Evolutionary conservation across 177 flowering plant species (phyloP).

Genomic region (Tripterygium wilfordii): DNA sequence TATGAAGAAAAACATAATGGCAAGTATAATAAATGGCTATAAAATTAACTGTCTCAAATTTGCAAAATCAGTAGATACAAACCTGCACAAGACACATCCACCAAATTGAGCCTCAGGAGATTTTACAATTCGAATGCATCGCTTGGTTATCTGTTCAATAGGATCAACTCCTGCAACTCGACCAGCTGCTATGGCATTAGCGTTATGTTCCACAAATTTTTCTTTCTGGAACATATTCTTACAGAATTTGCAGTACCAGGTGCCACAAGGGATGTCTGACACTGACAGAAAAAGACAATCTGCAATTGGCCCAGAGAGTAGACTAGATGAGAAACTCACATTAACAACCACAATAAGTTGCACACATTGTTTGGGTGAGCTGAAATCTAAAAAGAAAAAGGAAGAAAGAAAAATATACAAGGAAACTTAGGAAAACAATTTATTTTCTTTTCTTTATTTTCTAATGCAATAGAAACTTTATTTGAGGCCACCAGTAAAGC

Average conservation of each 20-base stretch:
- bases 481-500: no score
- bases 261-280: slow-evolving; percentile 39
- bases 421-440: no score
- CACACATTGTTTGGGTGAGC: no score
- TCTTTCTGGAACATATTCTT: slow-evolving; percentile 38
- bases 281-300: slow-evolving; percentile 56
- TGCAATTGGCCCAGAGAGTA: slow-evolving; percentile 30
- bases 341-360: no score
- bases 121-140: slow-evolving; percentile 73
- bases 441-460: no score
- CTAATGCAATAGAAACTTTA: no score
- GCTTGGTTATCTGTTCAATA: slow-evolving; percentile 48
- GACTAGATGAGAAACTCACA: no score
- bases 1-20: not conserved
- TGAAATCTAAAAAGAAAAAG: no score
- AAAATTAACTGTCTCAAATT: no score
- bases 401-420: no score
- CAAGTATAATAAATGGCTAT: no score
- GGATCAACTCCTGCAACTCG: slow-evolving; percentile 69
- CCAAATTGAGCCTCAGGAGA: slow-evolving; percentile 37
- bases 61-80: slow-evolving; percentile 2
- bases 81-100: slow-evolving; percentile 85
- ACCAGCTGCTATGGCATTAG: slow-evolving; percentile 82
- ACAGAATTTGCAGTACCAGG: slow-evolving; percentile 73
- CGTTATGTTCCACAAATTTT: slow-evolving; percentile 47